A percentile compares a stretch with the other conserved stretches of the same genome.
These are phyloP conservation scores for Thermoascus crustaceus DNA, from an alignment of 2,329 filamentous ascomycete genomes.

Conservation along the genomic window DNA sequence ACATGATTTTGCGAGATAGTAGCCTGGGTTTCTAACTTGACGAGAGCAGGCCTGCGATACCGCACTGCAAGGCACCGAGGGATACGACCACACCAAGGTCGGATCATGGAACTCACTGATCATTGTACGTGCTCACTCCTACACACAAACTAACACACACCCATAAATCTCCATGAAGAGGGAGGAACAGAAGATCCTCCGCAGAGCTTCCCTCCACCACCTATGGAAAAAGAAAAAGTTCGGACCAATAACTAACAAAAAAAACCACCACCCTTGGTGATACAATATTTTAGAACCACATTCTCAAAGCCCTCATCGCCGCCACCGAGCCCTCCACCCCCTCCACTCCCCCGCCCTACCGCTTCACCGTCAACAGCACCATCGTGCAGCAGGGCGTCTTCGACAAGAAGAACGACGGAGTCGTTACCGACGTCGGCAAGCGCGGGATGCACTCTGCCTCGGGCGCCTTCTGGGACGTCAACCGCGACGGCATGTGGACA, in stretches of 20 bases:
- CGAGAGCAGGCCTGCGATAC: conserved; percentile 86
- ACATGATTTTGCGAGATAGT: no score
- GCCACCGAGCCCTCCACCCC: conserved; percentile 32
- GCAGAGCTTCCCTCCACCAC: no score
- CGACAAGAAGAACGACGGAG: conserved; percentile 45
- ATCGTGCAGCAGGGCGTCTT: conserved; percentile 82
- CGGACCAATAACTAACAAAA: neutral
- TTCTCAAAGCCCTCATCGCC: conserved; percentile 34
- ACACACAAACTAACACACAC: no score
- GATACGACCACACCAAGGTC: conserved; percentile 81
- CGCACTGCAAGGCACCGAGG: conserved; percentile 63
- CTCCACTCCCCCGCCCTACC: conserved; percentile 55
- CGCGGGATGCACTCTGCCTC: conserved; percentile 56
- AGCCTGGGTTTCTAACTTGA: no score
- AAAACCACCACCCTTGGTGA: neutral
- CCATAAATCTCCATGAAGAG: no score
- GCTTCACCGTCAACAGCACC: conserved; percentile 95
- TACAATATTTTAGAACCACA: conserved; percentile 30
- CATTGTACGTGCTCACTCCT: conserved; percentile 57
- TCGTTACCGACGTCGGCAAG: conserved; percentile 65
- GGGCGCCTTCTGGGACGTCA: conserved; percentile 44
- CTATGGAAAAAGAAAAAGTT: no score
- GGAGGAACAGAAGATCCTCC: neutral
- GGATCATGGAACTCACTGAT: conserved; percentile 85
- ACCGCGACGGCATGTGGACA: conserved; percentile 47